Evolutionary conservation across 495 filamentous ascomycete species (phyloP), one percentile per base, ranked within the genome.

Genomic region (Pyrenula aspistea): DNA sequence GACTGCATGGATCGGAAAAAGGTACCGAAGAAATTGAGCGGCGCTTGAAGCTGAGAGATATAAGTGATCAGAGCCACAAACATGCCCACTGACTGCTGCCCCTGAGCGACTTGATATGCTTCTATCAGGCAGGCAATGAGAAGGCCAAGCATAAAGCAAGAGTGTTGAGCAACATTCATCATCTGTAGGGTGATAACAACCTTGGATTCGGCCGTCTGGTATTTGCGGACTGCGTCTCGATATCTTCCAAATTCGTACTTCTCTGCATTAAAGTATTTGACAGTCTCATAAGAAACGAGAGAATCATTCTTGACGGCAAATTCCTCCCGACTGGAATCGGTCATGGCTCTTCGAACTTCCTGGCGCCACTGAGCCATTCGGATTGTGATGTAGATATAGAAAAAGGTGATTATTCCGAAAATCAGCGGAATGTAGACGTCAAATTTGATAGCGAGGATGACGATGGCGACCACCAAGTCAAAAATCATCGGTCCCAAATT

Each of bases 201-300:
- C 60, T 87, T 83, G 65, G 93, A 91, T 70, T 96, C 93, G 51
- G 89, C 87, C 55, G 70, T 75, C 68, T 98, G 94, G 69, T 83
- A 96, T 55, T 85, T 85, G 24, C 77, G 71, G 21, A 98, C 88
- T 2, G 92, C 89, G 1, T 75, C 68, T 19, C 89, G 79, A 63
- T 92, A 96, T 10, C 94, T 84, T 42, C 83, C 80, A 68, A 95
- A 96, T 63, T 98, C 93, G 67, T 91, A 95, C 4, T 83, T 77
- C 66, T 98, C 93, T 1, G 93, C 92, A 64, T 96, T 96, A 78
- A 98, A 98, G 65, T 97, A 97, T 68, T 98, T 97, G 63, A 98
- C 93, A 22, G 93, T 97, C 69, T 98, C 93, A 67, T 97, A 98
- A 11, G 91, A 93, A 36, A 91, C 84, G 80, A 98, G 94, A 0